Conservation (phyloP, 2,329 filamentous ascomycete genomes). For the Fusarium foetens region DNA sequence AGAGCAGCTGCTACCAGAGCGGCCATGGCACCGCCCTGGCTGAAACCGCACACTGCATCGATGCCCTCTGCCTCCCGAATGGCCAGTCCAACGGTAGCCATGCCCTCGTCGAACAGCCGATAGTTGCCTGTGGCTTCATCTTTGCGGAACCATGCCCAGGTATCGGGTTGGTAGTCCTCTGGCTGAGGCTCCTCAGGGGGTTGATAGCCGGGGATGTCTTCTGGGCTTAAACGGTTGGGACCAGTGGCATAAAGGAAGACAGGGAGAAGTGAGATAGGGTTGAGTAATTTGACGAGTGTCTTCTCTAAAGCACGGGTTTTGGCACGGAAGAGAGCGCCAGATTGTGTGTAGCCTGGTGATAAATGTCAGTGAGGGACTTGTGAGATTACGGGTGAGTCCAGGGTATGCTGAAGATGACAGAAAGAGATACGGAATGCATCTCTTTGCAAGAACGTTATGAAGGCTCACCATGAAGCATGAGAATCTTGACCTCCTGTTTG, state of each 20-base stretch:
- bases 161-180: constrained; percentile 67
- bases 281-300: constrained; percentile 77
- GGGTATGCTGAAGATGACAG: background rate
- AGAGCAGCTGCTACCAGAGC: constrained; percentile 78
- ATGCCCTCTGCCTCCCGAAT: constrained; percentile 73
- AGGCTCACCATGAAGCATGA: constrained; percentile 77
- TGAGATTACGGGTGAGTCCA: background rate
- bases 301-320: constrained; percentile 92
- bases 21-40: constrained; percentile 79
- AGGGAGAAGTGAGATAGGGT: constrained; percentile 63
- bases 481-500: constrained; percentile 70
- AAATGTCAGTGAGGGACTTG: constrained; percentile 13
- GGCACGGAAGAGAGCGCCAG: constrained; percentile 82
- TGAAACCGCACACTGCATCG: constrained; percentile 84
- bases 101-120: constrained; percentile 73
- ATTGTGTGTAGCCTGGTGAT: constrained; percentile 83
- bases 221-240: constrained; percentile 69
- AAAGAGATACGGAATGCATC: background rate
- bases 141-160: constrained; percentile 85
- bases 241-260: constrained; percentile 75
- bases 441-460: background rate
- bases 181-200: constrained; percentile 54
- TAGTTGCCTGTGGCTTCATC: constrained; percentile 74
- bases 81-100: constrained; percentile 69
- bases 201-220: constrained; percentile 76